Conservation (phyloP, 2,329 filamentous ascomycete genomes). For the Ampelomyces quisqualis region DNA sequence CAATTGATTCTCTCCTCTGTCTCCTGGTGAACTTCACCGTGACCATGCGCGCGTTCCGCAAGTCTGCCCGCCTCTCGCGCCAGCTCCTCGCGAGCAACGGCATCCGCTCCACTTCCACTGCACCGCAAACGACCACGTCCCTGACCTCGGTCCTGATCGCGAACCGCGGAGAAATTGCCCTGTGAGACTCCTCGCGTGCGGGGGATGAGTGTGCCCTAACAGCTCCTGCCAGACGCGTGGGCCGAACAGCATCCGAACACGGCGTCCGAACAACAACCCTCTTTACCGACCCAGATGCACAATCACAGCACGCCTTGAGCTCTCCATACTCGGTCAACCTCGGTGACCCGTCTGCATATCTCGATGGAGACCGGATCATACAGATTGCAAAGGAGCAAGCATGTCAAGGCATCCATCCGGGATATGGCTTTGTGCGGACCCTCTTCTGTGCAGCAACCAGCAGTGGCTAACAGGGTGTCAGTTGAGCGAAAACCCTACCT, state of each 20-base stretch:
- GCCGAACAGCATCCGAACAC: slow-evolving; percentile 80
- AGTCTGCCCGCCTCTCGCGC: slow-evolving; percentile 37
- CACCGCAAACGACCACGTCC: slow-evolving; percentile 38
- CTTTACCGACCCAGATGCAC: slow-evolving; percentile 88
- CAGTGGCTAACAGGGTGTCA: slow-evolving; percentile 18
- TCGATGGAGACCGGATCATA: slow-evolving; percentile 92
- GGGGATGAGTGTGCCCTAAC: slow-evolving; percentile 1
- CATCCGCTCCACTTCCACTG: slow-evolving; percentile 35
- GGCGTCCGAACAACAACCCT: slow-evolving; percentile 92
- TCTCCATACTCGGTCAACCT: slow-evolving; percentile 83
- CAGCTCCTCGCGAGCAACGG: slow-evolving; percentile 36
- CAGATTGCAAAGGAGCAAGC: slow-evolving; percentile 79
- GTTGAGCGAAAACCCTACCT: slow-evolving; percentile 87
- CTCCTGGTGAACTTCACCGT: slow-evolving; percentile 14
- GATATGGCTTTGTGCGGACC: slow-evolving; percentile 74
- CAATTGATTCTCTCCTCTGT: slow-evolving; percentile 9
- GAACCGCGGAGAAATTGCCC: slow-evolving; percentile 93
- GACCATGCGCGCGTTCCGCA: slow-evolving; percentile 41
- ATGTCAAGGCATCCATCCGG: slow-evolving; percentile 90
- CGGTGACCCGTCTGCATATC: slow-evolving; percentile 79
- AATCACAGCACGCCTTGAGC: slow-evolving; percentile 82
- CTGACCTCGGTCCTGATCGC: slow-evolving; percentile 85
- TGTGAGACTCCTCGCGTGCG: slow-evolving; percentile 50
- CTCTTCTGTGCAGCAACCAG: background rate
- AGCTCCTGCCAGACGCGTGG: slow-evolving; percentile 65